Percentiles rank a stretch among this genome's conserved stretches.
Conservation (phyloP, 805 yeast species). For the Metschnikowia anglica region DNA sequence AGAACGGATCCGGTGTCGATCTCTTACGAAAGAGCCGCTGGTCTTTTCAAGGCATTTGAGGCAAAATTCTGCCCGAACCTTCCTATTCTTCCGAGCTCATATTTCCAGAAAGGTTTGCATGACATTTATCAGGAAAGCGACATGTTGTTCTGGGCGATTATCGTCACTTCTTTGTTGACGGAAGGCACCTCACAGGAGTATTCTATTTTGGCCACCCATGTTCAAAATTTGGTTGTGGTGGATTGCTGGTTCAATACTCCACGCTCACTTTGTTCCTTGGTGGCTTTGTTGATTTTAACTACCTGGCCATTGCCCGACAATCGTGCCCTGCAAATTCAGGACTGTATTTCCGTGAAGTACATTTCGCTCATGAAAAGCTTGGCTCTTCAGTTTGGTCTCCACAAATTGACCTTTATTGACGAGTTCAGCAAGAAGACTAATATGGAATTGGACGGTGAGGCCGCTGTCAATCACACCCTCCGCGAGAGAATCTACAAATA, state of each 20-base stretch:
- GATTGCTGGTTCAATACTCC: conserved; percentile 48
- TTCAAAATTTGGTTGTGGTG: conserved; percentile 39
- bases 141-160: conserved; percentile 43
- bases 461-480: conserved; percentile 33
- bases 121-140: conserved; percentile 29
- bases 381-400: conserved; percentile 44
- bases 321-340: conserved; percentile 25
- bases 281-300: conserved; percentile 41
- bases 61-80: conserved; percentile 12
- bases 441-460: conserved; percentile 25
- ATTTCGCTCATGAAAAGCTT: conserved; percentile 40
- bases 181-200: conserved; percentile 23
- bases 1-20: conserved; percentile 13
- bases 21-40: conserved; percentile 12
- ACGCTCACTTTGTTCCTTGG: conserved; percentile 39
- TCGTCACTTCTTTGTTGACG: conserved; percentile 35
- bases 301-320: conserved; percentile 45
- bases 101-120: conserved; percentile 15
- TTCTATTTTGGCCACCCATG: conserved; percentile 29
- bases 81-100: conserved; percentile 19
- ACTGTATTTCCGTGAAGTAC: conserved; percentile 37
- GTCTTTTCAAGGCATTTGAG: conserved; percentile 13
- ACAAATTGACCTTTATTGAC: conserved; percentile 39
- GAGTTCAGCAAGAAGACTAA: conserved; percentile 40
- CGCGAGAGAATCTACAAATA: conserved; percentile 45